Base-by-base conservation (phyloP, 208 protist genomes). In the Leptomonas seymouri region DNA sequence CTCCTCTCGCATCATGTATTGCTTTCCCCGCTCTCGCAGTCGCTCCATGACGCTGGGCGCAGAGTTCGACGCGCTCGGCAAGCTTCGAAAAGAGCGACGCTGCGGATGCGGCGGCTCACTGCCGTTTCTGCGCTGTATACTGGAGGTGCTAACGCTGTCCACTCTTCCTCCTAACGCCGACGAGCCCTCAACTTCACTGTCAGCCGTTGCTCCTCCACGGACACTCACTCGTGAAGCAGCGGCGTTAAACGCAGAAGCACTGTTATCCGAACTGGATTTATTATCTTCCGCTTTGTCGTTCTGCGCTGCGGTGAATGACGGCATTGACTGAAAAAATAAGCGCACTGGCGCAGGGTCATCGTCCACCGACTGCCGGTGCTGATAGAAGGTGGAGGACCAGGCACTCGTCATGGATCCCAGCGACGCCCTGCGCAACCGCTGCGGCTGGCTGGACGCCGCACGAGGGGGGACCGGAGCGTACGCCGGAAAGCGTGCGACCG, bases 21-120 rank as follows among this genome's bases (percentile, higher is more conserved):
- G 63, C 54, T 97, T 96, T 41, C 89, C 93, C 12, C 68, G 39
- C 67, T 95, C 87, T 25, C 81, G 79, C 42, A 86, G 65, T 21
- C 62, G 62, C 27, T 67, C 55, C 23, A 70, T 44, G 14, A 68
- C 34, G 12, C 6, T n/a, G 30, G 31, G 50, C 11, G n/a, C 6
- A 15, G 53, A 42, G 30, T 42, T 20, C 1, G 27, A 25, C 16
- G 31, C 20, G 53, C 53, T n/a, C 36, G 20, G 59, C n/a, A 20
- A 53, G 9, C 8, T 15, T 20, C 31, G 30, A 2, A 12, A 44
- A 2, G 42, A 49, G 44, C 27, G 46, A 2, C 21, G 18, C 60
- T 25, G 42, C 44, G 2, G 20, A 30, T 27, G 18, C 39, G 14
- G 14, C 9, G 20, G 45, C 54, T 20, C 27, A 0, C 21, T 15